phyloP scores from a whole-genome alignment of 768 basidiomycete genomes.

The Pulveroboletus sp. region DNA sequence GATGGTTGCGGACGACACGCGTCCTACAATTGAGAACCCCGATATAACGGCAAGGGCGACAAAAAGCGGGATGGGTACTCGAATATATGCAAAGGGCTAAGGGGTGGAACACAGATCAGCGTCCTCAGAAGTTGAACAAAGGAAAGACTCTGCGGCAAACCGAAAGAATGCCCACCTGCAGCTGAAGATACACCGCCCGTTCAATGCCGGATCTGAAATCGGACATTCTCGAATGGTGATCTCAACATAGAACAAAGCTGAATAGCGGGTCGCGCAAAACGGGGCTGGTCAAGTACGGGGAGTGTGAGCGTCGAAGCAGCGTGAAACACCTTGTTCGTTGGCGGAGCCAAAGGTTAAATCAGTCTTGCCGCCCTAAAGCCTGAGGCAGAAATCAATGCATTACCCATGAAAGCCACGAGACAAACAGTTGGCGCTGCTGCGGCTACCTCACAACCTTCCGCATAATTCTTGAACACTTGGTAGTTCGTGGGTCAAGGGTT shows the following conservation, averaged over 20 bases:
- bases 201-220: constrained; percentile 12
- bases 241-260: background rate
- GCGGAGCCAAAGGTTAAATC: background rate
- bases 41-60: constrained; percentile 10
- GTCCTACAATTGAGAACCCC: constrained; percentile 6
- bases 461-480: background rate
- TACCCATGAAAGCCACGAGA: background rate
- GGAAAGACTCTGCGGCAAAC: background rate
- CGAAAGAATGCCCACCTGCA: constrained; percentile 6
- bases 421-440: background rate
- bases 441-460: background rate
- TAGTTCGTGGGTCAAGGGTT: background rate
- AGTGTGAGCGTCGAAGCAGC: background rate
- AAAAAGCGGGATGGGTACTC: constrained; percentile 1
- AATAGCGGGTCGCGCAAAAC: background rate
- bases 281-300: background rate
- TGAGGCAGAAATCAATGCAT: background rate
- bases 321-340: background rate
- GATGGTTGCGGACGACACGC: background rate
- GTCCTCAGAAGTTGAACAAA: background rate
- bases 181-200: constrained; percentile 2
- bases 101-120: background rate
- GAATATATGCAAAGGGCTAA: constrained; percentile 5
- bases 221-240: background rate
- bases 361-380: background rate